Base-by-base conservation (phyloP, 2,329 filamentous ascomycete species). In the Coleophoma cylindrospora region DNA sequence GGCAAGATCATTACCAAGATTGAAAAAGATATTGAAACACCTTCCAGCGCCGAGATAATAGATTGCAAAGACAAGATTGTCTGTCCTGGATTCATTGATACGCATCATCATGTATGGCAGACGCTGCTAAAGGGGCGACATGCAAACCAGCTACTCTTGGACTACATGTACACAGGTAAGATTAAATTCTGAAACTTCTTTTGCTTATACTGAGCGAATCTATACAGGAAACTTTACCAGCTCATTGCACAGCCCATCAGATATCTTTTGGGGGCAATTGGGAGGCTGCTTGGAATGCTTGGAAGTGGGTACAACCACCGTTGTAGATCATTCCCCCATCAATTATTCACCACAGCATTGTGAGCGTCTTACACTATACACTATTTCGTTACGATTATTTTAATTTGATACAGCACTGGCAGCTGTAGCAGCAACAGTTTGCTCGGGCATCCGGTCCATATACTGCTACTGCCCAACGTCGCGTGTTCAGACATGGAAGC, bases 231-330 rank as follows among this genome's bases (percentile, higher is more conserved):
- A 73, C 45, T 59, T 68, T 27, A 59, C 65, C 22, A 63, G 61
- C 15, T 63, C 59, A 12, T 56, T 69, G 45, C 72, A 70, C 53
- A 58, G 53, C 4, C 58, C 69, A 2, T 62, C 70, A 2, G 76
- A 79, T 50, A 59, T 74, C 3, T 77, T 74, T 58, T 73, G 72
- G 66, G 71, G 71, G n/a, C 59, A 71, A 51, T 57, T 73, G 4
- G 67, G 63, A 10, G 72, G 71, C 2, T 62, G 62, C 14, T 57
- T 73, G 13, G 71, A 74, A 54, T 58, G 62, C 11, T 55, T 74
- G 7, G 68, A 74, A 38, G 68, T 63, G 1, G 72, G 72, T 0
- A 72, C 68, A 7, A 75, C 73, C 0, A 72, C 70, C 0, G 57
- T 68, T n/a, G 60, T 73, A 10, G 69, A 69, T 36, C 66, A 71